These are phyloP conservation scores for Colletotrichum sidae DNA, from an alignment of 2,329 filamentous ascomycete genomes.

Conservation along the genomic window DNA sequence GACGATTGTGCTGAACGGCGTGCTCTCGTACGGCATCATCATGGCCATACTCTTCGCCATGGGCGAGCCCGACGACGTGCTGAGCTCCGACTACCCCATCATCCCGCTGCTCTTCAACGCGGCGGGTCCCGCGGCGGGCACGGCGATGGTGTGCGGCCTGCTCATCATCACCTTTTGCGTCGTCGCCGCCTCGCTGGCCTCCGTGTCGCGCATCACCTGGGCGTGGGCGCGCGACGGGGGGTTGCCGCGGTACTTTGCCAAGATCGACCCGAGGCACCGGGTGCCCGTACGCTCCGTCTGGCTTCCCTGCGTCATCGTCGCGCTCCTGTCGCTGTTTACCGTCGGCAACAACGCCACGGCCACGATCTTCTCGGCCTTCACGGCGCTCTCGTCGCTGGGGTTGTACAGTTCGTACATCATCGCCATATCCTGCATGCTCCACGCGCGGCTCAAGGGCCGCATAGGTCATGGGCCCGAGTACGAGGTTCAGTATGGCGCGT, in stretches of 20 bases:
- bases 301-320: slow-evolving; percentile 33
- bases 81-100: slow-evolving; percentile 31
- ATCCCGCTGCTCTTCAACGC: slow-evolving; percentile 33
- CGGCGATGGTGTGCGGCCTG: slow-evolving; percentile 34
- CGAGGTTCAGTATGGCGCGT: slow-evolving; percentile 28
- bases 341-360: slow-evolving; percentile 34
- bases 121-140: slow-evolving; percentile 20
- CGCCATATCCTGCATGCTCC: slow-evolving; percentile 34
- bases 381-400: slow-evolving; percentile 28
- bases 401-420: slow-evolving; percentile 37
- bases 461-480: slow-evolving; percentile 23
- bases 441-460: slow-evolving; percentile 26
- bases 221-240: slow-evolving; percentile 33
- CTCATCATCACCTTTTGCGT: slow-evolving; percentile 37
- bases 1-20: slow-evolving; percentile 46
- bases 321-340: slow-evolving; percentile 27
- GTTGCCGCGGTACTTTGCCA: slow-evolving; percentile 33
- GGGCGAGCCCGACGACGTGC: slow-evolving; percentile 30
- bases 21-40: slow-evolving; percentile 46
- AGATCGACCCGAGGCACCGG: slow-evolving; percentile 26
- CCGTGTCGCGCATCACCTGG: slow-evolving; percentile 38
- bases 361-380: slow-evolving; percentile 35
- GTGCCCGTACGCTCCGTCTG: slow-evolving; percentile 31
- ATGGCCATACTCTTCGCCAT: slow-evolving; percentile 32
- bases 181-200: slow-evolving; percentile 50